Conservation (phyloP, 108 stramenopile genomes). For the Nitzschia palea region DNA sequence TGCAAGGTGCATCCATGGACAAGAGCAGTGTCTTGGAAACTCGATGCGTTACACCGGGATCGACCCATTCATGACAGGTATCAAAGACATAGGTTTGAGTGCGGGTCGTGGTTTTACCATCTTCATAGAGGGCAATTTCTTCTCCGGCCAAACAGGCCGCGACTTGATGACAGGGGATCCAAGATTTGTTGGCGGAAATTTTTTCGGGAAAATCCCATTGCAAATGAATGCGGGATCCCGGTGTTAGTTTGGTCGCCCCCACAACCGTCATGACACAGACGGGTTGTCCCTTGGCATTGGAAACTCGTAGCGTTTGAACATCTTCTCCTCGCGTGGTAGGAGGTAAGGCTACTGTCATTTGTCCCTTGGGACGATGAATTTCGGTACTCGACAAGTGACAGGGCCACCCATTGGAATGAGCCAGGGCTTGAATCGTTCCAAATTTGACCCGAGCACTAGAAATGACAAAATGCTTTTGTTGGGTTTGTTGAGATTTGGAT, state of each 20-base stretch:
- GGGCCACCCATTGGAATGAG: slow-evolving; percentile 51
- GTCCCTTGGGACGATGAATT: slow-evolving; percentile 38
- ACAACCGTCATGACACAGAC: slow-evolving; percentile 51
- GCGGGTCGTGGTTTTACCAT: slow-evolving; percentile 32
- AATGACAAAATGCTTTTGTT: slow-evolving; percentile 2
- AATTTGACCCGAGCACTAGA: slow-evolving; percentile 36
- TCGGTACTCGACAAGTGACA: slow-evolving; percentile 48
- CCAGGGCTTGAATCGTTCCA: slow-evolving; percentile 33
- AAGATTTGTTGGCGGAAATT: background rate
- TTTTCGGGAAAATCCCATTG: slow-evolving; percentile 51
- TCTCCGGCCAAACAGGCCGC: slow-evolving; percentile 54
- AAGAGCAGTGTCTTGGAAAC: slow-evolving; percentile 35
- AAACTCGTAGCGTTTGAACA: slow-evolving; percentile 46
- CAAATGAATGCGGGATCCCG: slow-evolving; percentile 46
- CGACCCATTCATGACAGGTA: slow-evolving; percentile 52
- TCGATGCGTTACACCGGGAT: slow-evolving; percentile 46
- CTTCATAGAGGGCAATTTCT: slow-evolving; percentile 45
- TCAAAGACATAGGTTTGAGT: slow-evolving; percentile 48
- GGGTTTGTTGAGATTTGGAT: slow-evolving; percentile 8
- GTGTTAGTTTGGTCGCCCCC: slow-evolving; percentile 31
- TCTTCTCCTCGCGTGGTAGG: background rate
- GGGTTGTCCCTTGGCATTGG: slow-evolving; percentile 26
- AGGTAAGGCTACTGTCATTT: slow-evolving; percentile 35
- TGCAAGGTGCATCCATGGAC: slow-evolving; percentile 38
- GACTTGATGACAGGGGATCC: slow-evolving; percentile 55